Evolutionary conservation across 352 stramenopile species (phyloP).

Genomic region (Phytopythium ostracodes): DNA sequence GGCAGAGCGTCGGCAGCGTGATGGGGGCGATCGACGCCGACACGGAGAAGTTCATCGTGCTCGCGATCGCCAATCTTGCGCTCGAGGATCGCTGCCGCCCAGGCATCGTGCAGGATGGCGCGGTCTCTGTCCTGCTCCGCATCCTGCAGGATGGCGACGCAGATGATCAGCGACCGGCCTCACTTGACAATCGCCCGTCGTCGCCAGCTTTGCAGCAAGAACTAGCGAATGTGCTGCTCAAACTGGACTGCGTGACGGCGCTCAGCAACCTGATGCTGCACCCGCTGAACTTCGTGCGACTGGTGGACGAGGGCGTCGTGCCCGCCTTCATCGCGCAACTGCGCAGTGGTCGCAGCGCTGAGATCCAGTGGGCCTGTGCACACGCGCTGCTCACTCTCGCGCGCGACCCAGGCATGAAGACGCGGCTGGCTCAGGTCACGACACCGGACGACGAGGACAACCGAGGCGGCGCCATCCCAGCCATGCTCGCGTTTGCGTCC

Average conservation of each 20-base stretch:
- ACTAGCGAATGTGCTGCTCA: constrained; percentile 36
- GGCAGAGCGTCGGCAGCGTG: not conserved
- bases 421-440: constrained; percentile 46
- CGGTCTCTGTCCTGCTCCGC: constrained; percentile 45
- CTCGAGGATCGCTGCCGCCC: constrained; percentile 69
- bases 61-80: constrained; percentile 66
- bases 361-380: constrained; percentile 74
- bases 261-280: constrained; percentile 83
- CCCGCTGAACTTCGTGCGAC: constrained; percentile 65
- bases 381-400: constrained; percentile 77
- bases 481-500: constrained; percentile 60
- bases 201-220: not conserved
- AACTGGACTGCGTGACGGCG: constrained; percentile 76
- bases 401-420: constrained; percentile 70
- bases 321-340: constrained; percentile 60
- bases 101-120: constrained; percentile 57
- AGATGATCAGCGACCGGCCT: constrained; percentile 6
- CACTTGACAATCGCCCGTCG: constrained; percentile 5
- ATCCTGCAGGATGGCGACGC: constrained; percentile 25
- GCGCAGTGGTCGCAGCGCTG: constrained; percentile 20
- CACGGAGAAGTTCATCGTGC: constrained; percentile 62
- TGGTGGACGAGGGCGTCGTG: constrained; percentile 80
- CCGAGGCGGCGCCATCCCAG: constrained; percentile 48
- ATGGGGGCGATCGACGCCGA: constrained; percentile 32
- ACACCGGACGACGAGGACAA: constrained; percentile 17